Evolutionary conservation across 2,329 filamentous ascomycete species (phyloP), one percentile per base, ranked within the genome.

Genomic region (Fusarium beomiforme): DNA sequence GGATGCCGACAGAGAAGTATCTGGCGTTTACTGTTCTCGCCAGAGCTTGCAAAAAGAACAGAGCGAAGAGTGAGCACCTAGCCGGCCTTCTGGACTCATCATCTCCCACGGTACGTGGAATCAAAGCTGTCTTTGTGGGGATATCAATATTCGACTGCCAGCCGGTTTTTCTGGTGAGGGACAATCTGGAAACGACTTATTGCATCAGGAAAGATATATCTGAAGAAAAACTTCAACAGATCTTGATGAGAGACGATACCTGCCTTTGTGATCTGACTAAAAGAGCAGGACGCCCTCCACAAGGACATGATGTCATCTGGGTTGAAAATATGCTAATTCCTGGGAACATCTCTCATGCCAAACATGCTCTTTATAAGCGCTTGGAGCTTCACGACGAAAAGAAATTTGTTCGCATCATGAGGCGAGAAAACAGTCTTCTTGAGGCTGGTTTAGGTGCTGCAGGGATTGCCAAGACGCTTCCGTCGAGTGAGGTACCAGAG

Each of bases 341-440:
- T 1, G 56, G 60, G 6, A 64, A 62, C 2, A 53, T 64, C 7
- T 29, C 26, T 0, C 9, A 54, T 5, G 3, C 17, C 46, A 64
- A 64, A 1, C 29, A 16, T 0, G 46, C 37, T 5, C 24, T 59
- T 8, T 16, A 7, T 1, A 7, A 4, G 3, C 2, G 4, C 1
- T 6, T 59, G 3, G 0, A 1, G 3, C 7, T n/a, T n/a, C n/a
- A 2, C 5, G 12, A n/a, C 1, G 29, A 59, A 6, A 62, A 31
- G 3, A 0, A 1, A 0, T 50, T 63, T 5, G 4, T 37, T 0
- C 6, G 16, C 6, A 3, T 21, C 1, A 13, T 44, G 37, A 21
- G 1, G 14, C 55, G 44, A 8, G 44, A 63, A 14, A 26, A 62
- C 13, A 4, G 2, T 3, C 23, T 47, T 19, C 13, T 62, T 5